Evolutionary conservation across 768 basidiomycete genomes (phyloP).

Genomic region (Boletus rufocinnamomeus): DNA sequence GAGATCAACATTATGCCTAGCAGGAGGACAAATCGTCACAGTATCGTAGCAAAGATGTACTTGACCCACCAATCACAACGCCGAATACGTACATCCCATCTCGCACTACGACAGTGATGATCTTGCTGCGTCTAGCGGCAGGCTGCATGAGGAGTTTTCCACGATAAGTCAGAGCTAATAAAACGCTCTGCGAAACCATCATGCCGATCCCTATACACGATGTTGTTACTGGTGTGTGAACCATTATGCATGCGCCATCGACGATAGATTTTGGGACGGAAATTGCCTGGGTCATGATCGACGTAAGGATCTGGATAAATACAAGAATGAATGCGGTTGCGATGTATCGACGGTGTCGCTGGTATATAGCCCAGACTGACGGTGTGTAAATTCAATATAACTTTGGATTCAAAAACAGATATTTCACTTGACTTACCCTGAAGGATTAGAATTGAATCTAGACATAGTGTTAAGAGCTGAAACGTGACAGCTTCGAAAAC

Average conservation of each 20-base stretch:
- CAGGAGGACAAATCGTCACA: background rate
- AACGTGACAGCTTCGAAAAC: conserved; percentile 2
- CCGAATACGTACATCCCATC: conserved; percentile 20
- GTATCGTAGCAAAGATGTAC: background rate
- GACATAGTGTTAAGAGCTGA: conserved; percentile 16
- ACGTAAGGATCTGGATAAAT: conserved; percentile 1
- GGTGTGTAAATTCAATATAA: background rate
- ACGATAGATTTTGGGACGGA: conserved; percentile 1
- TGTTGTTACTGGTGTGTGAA: background rate
- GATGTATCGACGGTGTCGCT: background rate
- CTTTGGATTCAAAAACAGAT: background rate
- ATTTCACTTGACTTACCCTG: conserved; percentile 18
- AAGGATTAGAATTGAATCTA: conserved; percentile 20
- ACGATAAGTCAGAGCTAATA: conserved; percentile 20
- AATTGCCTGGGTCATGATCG: background rate
- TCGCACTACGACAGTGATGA: conserved; percentile 14
- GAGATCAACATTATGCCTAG: conserved; percentile 2
- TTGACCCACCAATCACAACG: conserved; percentile 13
- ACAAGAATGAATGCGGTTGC: conserved; percentile 2
- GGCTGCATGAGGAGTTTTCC: conserved; percentile 13
- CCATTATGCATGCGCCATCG: conserved; percentile 13
- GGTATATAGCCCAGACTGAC: conserved; percentile 22
- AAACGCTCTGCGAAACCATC: conserved; percentile 13
- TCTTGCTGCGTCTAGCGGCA: conserved; percentile 16
- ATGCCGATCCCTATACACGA: conserved; percentile 2